A percentile compares a stretch with the other conserved stretches of the same genome.
These are phyloP conservation scores for Micractinium conductrix DNA, from an alignment of 139 green algal species.

Conservation along the genomic window DNA sequence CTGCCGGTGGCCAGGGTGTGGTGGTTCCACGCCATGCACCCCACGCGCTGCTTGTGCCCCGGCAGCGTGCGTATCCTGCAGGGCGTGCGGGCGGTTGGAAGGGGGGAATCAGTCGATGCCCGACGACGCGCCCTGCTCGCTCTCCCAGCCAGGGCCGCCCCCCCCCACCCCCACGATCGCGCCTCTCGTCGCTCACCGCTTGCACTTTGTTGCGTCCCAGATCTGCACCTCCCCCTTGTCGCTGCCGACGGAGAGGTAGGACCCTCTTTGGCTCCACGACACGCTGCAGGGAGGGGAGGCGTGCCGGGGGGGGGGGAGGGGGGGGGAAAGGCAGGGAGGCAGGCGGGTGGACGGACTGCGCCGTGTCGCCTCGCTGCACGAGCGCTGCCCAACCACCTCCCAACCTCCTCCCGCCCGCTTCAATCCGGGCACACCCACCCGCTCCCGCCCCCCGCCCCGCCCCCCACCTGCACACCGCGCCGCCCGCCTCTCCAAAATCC, in stretches of 20 bases:
- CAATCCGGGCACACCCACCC: not conserved
- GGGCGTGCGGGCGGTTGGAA: not conserved
- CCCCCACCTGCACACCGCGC: constrained; percentile 30
- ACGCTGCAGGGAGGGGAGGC: constrained; percentile 86
- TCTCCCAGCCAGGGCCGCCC: not conserved
- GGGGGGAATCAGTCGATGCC: not conserved
- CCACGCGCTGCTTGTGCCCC: constrained; percentile 83
- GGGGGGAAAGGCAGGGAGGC: not conserved
- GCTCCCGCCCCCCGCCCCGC: not conserved
- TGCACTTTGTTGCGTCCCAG: constrained; percentile 80
- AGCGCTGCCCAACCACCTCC: not conserved
- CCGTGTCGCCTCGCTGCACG: not conserved
- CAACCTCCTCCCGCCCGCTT: not conserved
- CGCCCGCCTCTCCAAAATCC: constrained; percentile 41
- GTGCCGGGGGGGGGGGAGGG: not conserved
- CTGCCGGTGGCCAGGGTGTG: constrained; percentile 87
- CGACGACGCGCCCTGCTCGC: not conserved
- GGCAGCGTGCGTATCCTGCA: constrained; percentile 77
- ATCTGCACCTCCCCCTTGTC: constrained; percentile 86
- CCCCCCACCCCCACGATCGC: not conserved
- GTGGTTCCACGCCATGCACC: constrained; percentile 87
- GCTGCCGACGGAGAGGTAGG: constrained; percentile 90
- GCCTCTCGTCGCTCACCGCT: constrained; percentile 39
- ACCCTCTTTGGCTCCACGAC: constrained; percentile 87
- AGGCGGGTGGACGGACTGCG: not conserved